These are phyloP conservation scores for Colletotrichum gloeosporioides DNA, from an alignment of 2,329 filamentous ascomycete species.

Conservation along the genomic window DNA sequence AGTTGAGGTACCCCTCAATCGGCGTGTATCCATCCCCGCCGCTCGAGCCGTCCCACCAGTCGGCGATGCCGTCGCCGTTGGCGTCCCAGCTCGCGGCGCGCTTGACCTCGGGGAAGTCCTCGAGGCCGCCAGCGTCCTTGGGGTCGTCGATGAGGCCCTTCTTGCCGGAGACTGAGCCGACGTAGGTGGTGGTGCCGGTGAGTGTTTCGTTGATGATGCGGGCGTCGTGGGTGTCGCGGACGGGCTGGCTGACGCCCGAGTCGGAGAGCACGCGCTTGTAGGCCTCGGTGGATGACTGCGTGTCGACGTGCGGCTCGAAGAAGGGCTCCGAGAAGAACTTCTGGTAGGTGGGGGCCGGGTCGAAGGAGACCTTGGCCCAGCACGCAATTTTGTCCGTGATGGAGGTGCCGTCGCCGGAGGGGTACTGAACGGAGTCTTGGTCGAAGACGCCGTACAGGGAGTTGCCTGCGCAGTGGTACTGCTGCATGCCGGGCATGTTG, in stretches of 20 bases:
- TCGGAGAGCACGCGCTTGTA: constrained; percentile 40
- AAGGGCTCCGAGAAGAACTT: constrained; percentile 33
- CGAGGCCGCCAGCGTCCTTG: constrained; percentile 36
- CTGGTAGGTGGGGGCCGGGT: constrained; percentile 31
- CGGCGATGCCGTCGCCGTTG: constrained; percentile 36
- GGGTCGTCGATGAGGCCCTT: constrained; percentile 37
- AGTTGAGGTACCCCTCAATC: constrained; percentile 38
- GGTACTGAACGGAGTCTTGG: constrained; percentile 30
- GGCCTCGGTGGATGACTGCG: constrained; percentile 34
- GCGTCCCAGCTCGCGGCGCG: constrained; percentile 34
- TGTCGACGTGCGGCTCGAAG: constrained; percentile 33
- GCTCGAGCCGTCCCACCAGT: constrained; percentile 39
- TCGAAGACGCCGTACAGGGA: constrained; percentile 34
- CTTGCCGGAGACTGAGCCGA: constrained; percentile 32
- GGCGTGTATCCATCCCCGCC: constrained; percentile 34
- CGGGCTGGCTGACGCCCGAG: constrained; percentile 33
- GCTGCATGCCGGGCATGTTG: constrained; percentile 33
- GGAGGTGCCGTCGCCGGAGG: constrained; percentile 28
- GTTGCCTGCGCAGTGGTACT: constrained; percentile 38
- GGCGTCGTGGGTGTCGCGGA: constrained; percentile 35
- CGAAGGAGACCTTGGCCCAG: constrained; percentile 33
- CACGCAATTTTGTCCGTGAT: constrained; percentile 30
- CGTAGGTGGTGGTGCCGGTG: constrained; percentile 32
- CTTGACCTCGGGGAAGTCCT: constrained; percentile 32
- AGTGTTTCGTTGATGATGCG: constrained; percentile 37